Evolutionary conservation across 2,329 filamentous ascomycete genomes (phyloP), one percentile per base, ranked within the genome.

Genomic region (Tympanopsis confertula): DNA sequence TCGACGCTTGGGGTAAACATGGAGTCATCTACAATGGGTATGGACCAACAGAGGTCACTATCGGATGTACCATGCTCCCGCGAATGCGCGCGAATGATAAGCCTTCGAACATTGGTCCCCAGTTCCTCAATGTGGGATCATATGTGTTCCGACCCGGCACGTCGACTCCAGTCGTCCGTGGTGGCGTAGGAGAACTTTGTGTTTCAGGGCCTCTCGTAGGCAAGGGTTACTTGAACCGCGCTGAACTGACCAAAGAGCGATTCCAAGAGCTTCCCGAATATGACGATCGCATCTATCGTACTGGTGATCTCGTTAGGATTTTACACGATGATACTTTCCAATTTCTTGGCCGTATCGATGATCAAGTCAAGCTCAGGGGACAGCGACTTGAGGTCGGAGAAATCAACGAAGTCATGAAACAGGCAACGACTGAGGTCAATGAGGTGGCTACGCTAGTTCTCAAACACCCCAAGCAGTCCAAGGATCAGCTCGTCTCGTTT

Each of bases 11-110:
- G 88, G 88, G 88, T 0, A 69, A 79, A 1, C 71, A 79, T 40
- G 69, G 69, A 2, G 86, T 87, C 32, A 87, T 96, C 13, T 89
- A 94, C 63, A 95, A 95, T 49, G 87, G 86, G 3, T 86, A 94
- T 45, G 88, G 88, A 0, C 89, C 88, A 1, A 95, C 88, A 0
- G 89, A 95, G 55, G 83, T 86, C 1, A 95, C 88, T 0, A 95
- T 95, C 44, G 88, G 88, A 4, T 83, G 88, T 24, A 94, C 88
- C 0, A 93, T 91, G 71, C 88, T 82, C 47, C 79, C 80, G n/a
- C 71, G 84, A 22, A 85, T 94, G 5, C 83, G 85, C 0, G 57
- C 63, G 15, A 83, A 82, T 45, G 86, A 86, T 0, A 82, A 86
- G 20, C 77, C 88, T 0, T 83, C 86, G 10, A 95, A 95, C 49